Conservation (phyloP, 2,329 filamentous ascomycete species). For the Diaporthe ilicicola region DNA sequence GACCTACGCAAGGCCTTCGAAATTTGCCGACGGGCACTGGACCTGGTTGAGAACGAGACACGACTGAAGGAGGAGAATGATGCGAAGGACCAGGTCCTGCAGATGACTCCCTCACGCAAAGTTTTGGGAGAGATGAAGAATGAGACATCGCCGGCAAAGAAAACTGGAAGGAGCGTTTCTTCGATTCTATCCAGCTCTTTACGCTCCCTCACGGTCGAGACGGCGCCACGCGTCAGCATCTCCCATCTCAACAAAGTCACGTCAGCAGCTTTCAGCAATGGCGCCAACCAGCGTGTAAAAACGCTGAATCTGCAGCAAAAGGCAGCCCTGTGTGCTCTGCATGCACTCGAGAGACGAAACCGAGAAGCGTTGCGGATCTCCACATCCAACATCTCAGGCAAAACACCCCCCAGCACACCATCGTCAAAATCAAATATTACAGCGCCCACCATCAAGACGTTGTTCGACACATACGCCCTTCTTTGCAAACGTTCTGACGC, state of each 20-base stretch:
- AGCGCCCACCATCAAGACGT: conserved; percentile 82
- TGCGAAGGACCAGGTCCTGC: conserved; percentile 62
- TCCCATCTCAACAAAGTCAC: conserved; percentile 93
- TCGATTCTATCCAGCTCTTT: conserved; percentile 63
- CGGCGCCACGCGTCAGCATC: conserved; percentile 87
- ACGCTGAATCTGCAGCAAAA: conserved; percentile 96
- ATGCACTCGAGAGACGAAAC: conserved; percentile 84
- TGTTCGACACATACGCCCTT: conserved; percentile 84
- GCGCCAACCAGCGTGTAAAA: conserved; percentile 83
- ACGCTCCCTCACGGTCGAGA: conserved; percentile 73
- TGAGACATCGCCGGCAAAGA: conserved; percentile 62
- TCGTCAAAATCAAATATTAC: conserved; percentile 63
- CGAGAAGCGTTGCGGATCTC: conserved; percentile 56
- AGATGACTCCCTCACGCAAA: conserved; percentile 75
- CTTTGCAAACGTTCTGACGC: conserved; percentile 78
- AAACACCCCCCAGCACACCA: conserved; percentile 54
- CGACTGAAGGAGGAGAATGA: conserved; percentile 75
- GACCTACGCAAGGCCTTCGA: conserved; percentile 96
- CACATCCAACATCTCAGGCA: conserved; percentile 40
- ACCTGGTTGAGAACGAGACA: conserved; percentile 87
- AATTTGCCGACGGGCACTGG: conserved; percentile 87
- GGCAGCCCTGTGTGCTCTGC: conserved; percentile 87
- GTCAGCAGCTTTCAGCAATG: conserved; percentile 88
- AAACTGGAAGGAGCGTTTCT: conserved; percentile 50
- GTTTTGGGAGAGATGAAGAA: conserved; percentile 86